Percentiles rank a stretch among this genome's conserved stretches.
phyloP scores from a whole-genome alignment of 2,329 filamentous ascomycete species.

The Xylariomycetidae sp. region DNA sequence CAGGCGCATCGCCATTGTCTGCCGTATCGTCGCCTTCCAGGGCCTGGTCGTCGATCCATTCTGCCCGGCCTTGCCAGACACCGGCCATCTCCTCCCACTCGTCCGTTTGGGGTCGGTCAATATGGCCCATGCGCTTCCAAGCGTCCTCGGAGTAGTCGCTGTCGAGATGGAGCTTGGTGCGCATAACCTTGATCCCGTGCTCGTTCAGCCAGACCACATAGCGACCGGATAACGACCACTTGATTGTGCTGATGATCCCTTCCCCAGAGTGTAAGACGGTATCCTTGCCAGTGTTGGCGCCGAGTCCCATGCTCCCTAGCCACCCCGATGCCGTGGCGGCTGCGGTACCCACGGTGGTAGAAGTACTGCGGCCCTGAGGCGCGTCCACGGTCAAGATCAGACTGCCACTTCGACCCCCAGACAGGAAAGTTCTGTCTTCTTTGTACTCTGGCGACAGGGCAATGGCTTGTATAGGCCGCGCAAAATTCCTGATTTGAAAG shows the following conservation, averaged over 20 bases:
- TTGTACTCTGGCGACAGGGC: constrained; percentile 94
- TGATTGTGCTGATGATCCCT: constrained; percentile 82
- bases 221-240: constrained; percentile 89
- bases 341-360: constrained; percentile 78
- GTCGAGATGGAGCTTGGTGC: constrained; percentile 77
- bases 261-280: constrained; percentile 86
- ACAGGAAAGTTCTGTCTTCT: constrained; percentile 81
- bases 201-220: constrained; percentile 96
- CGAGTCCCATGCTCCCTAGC: constrained; percentile 82
- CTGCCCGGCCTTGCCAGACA: constrained; percentile 85
- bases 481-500: constrained; percentile 87
- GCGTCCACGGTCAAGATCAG: constrained; percentile 82
- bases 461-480: constrained; percentile 84
- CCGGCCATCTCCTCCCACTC: constrained; percentile 95
- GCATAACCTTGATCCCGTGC: constrained; percentile 96
- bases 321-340: constrained; percentile 81
- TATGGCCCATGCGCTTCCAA: constrained; percentile 92
- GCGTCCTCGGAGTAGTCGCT: constrained; percentile 70
- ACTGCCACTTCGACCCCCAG: constrained; percentile 81
- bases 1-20: constrained; percentile 26
- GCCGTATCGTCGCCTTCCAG: constrained; percentile 67
- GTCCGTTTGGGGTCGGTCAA: constrained; percentile 78
- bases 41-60: constrained; percentile 85
- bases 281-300: constrained; percentile 73
- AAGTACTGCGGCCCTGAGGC: constrained; percentile 73